A percentile compares a stretch with the other conserved stretches of the same genome.
Evolutionary conservation across 2,329 filamentous ascomycete genomes (phyloP).

Genomic region (Emergomyces pasteurianus): DNA sequence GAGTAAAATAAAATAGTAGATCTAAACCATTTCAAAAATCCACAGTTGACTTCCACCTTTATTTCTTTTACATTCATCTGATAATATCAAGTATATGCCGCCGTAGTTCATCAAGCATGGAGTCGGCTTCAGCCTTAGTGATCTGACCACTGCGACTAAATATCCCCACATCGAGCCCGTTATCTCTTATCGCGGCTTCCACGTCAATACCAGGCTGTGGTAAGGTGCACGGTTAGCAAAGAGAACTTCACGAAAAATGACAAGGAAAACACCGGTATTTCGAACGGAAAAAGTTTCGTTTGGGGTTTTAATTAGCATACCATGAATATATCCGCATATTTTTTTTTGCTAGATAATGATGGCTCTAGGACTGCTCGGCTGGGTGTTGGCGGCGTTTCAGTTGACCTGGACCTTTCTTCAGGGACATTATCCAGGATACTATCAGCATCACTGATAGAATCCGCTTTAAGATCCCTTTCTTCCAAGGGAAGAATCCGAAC

Average conservation of each 20-base stretch:
- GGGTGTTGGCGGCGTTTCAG: neutral
- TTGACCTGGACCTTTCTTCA: neutral
- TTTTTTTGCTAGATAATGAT: neutral
- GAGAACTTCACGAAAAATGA: neutral
- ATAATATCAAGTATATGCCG: conserved; percentile 7
- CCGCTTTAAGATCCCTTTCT: conserved; percentile 2
- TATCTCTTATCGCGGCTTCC: conserved; percentile 40
- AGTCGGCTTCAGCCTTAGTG: conserved; percentile 4
- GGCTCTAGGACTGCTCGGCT: neutral
- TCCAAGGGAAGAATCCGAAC: conserved; percentile 1
- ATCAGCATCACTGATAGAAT: neutral
- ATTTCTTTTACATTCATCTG: neutral
- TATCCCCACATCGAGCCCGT: conserved; percentile 41
- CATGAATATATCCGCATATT: conserved; percentile 10
- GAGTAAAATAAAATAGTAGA: neutral
- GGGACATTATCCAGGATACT: neutral
- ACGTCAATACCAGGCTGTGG: conserved; percentile 42
- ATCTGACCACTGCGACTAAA: conserved; percentile 33
- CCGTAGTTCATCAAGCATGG: conserved; percentile 11
- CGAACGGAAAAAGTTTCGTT: neutral
- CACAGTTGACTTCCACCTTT: neutral
- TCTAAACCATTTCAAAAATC: neutral
- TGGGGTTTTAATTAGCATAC: conserved; percentile 4
- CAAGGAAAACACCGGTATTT: neutral
- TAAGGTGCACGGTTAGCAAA: neutral